A percentile compares a stretch with the other conserved stretches of the same genome.
These are phyloP conservation scores for Xenosphaeropsis pyriputrescens DNA, from an alignment of 2,329 filamentous ascomycete species.

Conservation along the genomic window DNA sequence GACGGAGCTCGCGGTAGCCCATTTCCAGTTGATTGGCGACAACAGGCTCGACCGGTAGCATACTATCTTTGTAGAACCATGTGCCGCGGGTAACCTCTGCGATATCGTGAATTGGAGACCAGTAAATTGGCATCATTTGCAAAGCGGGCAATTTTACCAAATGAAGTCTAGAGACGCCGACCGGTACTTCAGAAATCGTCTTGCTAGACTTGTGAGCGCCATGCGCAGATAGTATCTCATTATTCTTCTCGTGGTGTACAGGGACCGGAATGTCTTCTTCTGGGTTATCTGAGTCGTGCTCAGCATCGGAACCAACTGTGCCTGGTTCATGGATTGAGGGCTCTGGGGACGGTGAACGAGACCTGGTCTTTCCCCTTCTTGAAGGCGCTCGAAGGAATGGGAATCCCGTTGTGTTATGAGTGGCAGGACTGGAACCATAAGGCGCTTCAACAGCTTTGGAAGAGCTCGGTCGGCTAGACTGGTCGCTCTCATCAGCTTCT, in stretches of 20 bases:
- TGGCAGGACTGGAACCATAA: conserved; percentile 1
- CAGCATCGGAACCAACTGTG: neutral
- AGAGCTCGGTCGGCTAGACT: neutral
- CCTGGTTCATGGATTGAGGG: conserved; percentile 1
- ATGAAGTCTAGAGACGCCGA: conserved; percentile 82
- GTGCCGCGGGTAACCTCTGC: conserved; percentile 72
- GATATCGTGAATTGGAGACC: conserved; percentile 86
- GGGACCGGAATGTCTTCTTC: conserved; percentile 3
- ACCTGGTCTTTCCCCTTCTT: conserved; percentile 4
- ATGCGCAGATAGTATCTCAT: no score
- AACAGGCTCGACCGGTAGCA: conserved; percentile 72
- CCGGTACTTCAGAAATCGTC: conserved; percentile 45
- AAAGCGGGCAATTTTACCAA: conserved; percentile 71
- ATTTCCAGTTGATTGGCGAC: conserved; percentile 86
- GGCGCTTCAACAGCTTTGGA: neutral
- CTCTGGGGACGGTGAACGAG: conserved; percentile 1
- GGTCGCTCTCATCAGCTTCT: neutral
- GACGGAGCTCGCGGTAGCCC: conserved; percentile 75
- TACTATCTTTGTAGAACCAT: conserved; percentile 95
- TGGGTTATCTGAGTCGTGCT: neutral
- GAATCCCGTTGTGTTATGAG: conserved; percentile 27
- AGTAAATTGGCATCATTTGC: conserved; percentile 94
- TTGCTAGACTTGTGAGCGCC: conserved; percentile 13
- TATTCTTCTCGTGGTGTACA: conserved; percentile 10
- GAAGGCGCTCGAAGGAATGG: conserved; percentile 29